Base-by-base conservation (phyloP, 768 basidiomycete genomes). In the Trametes cubensis region DNA sequence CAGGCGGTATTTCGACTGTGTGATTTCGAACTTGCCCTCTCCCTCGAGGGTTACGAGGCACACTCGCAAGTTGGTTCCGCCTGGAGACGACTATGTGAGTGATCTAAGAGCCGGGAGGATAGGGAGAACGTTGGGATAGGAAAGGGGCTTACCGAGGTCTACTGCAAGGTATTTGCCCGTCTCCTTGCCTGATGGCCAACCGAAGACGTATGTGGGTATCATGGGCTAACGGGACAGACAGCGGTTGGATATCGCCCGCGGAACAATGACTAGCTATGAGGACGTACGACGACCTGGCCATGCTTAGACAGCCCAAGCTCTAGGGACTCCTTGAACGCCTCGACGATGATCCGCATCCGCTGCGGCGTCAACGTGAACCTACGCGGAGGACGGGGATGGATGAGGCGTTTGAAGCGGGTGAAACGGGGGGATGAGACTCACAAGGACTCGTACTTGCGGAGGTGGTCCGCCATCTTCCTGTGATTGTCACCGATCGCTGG, bases 191-290 rank as follows among this genome's bases (percentile, higher is more conserved):
- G 87, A 85, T 6, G 97, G 97, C 90, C 94, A 98, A 25, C 90
- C 91, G 68, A 98, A 98, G 52, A 98, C 97, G 74, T 80, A 99
- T 0, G 97, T 95, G 4, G 97, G 97, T 55, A 98, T 93, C 97
- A 95, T 94, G 18, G 92, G 92, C 92, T 94, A 61, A 26, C 63
- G 38, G n/a, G 21, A 14, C 41, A 7, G 21, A 30, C 18, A 26
- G 15, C 26, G 25, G 41, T 20, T 34, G 20, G 39, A 18, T n/a
- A 44, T 54, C 38, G 50, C 26, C 39, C 54, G 25, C 21, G 53
- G 25, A 18, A 6, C 20, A 11, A 54, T 42, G 45, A 38, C 50
- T 52, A 23, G 26, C 10, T 23, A 26, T 49, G 26, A 52, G 58
- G 57, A 85, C 94, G 68, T 74, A 96, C 96, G 75, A 98, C 95